A percentile compares a stretch with the other conserved stretches of the same genome.
These are phyloP conservation scores for Hirsutella minnesotensis DNA, from an alignment of 2,329 filamentous ascomycete species.

Conservation along the genomic window DNA sequence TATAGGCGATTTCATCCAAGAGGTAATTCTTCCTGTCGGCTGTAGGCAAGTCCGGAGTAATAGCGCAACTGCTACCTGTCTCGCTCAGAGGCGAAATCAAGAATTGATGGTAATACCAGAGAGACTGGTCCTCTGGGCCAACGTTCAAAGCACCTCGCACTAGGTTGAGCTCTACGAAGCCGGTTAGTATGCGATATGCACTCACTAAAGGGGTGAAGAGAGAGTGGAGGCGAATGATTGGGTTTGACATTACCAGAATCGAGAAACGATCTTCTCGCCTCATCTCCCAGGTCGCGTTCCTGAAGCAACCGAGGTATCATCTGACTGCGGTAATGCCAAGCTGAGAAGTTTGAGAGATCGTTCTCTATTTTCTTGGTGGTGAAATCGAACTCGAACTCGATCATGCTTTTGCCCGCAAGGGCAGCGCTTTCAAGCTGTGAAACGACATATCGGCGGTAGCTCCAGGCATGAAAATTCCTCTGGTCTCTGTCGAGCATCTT, in stretches of 20 bases:
- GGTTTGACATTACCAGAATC: slow-evolving; percentile 39
- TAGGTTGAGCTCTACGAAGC: slow-evolving; percentile 53
- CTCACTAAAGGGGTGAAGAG: not conserved
- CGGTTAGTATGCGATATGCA: not conserved
- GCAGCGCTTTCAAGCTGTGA: slow-evolving; percentile 53
- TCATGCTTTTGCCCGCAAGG: slow-evolving; percentile 49
- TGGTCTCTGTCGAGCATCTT: slow-evolving; percentile 84
- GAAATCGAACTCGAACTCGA: slow-evolving; percentile 74
- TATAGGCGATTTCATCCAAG: slow-evolving; percentile 57
- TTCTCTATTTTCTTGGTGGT: slow-evolving; percentile 76
- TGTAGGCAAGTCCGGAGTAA: slow-evolving; percentile 51
- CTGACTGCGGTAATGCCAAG: slow-evolving; percentile 85
- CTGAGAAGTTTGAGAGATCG: slow-evolving; percentile 93
- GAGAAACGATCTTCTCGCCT: slow-evolving; percentile 55
- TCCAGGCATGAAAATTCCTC: slow-evolving; percentile 95
- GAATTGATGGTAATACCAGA: slow-evolving; percentile 96
- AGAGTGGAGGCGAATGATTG: slow-evolving; percentile 17
- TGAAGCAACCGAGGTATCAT: slow-evolving; percentile 66
- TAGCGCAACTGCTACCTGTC: slow-evolving; percentile 36
- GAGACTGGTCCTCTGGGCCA: slow-evolving; percentile 85
- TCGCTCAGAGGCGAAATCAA: slow-evolving; percentile 58
- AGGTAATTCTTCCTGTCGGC: slow-evolving; percentile 56
- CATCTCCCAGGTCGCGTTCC: slow-evolving; percentile 54
- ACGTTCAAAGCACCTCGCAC: slow-evolving; percentile 73
- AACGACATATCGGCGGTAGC: slow-evolving; percentile 73